Conservation (phyloP, 768 basidiomycete genomes). For the Suillus paluster region DNA sequence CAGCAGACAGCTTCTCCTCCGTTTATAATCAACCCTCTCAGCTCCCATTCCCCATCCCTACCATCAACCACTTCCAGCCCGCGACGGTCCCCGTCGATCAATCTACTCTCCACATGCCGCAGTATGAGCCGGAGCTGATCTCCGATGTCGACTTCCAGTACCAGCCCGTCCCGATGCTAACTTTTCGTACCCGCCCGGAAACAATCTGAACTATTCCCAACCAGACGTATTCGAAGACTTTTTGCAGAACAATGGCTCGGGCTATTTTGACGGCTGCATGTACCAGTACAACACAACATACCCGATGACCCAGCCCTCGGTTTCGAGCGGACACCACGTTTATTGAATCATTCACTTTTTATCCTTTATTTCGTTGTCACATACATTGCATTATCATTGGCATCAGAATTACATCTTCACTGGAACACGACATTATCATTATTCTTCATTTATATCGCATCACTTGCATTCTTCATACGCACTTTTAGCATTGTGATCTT, state of each 20-base stretch:
- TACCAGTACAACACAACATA: not conserved
- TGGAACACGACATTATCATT: not conserved
- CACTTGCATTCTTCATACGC: not conserved
- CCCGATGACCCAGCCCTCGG: not conserved
- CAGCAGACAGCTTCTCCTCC: not conserved
- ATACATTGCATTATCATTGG: not conserved
- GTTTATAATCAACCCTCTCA: not conserved
- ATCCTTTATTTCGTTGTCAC: not conserved
- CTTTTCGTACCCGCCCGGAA: too few species aligned
- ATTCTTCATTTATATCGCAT: not conserved
- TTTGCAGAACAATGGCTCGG: too few species aligned
- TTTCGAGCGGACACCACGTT: not conserved
- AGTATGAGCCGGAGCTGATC: not conserved
- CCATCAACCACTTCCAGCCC: not conserved
- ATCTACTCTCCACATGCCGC: not conserved
- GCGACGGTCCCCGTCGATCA: not conserved
- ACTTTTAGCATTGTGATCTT: not conserved
- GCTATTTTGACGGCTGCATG: too few species aligned
- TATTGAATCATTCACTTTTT: not conserved
- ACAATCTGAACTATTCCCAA: too few species aligned
- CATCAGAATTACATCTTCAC: not conserved
- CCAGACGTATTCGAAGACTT: too few species aligned
- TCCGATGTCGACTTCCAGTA: not conserved
- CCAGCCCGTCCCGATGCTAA: constrained; percentile 1
- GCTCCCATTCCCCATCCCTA: not conserved